A percentile compares a stretch with the other conserved stretches of the same genome.
phyloP scores from a whole-genome alignment of 2,329 filamentous ascomycete species.

The Phaeosphaeriaceae sp. region DNA sequence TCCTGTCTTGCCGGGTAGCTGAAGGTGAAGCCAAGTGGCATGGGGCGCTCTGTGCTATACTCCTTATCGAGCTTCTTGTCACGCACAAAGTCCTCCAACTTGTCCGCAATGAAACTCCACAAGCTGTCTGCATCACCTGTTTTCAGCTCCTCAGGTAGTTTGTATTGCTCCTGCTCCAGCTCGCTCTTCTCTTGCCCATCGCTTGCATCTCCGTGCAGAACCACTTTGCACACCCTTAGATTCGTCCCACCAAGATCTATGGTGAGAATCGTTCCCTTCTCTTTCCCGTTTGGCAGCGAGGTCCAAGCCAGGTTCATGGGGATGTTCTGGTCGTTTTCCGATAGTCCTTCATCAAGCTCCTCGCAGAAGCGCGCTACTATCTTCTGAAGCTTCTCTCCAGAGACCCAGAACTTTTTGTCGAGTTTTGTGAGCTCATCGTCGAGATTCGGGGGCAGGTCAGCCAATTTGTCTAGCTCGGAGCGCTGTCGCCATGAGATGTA shows the following conservation, averaged over 20 bases:
- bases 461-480: slow-evolving; percentile 26
- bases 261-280: slow-evolving; percentile 86
- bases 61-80: slow-evolving; percentile 77
- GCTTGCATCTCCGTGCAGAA: slow-evolving; percentile 83
- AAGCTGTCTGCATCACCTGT: slow-evolving; percentile 83
- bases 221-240: slow-evolving; percentile 91
- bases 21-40: slow-evolving; percentile 93
- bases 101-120: slow-evolving; percentile 95
- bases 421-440: slow-evolving; percentile 29
- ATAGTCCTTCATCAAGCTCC: slow-evolving; percentile 34
- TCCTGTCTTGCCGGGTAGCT: slow-evolving; percentile 93
- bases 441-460: slow-evolving; percentile 24
- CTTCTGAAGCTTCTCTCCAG: slow-evolving; percentile 25
- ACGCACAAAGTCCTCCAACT: slow-evolving; percentile 87
- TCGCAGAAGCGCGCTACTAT: slow-evolving; percentile 31
- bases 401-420: slow-evolving; percentile 34
- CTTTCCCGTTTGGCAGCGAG: slow-evolving; percentile 84
- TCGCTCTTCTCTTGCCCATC: slow-evolving; percentile 71
- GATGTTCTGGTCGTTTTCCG: slow-evolving; percentile 28
- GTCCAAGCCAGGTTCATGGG: slow-evolving; percentile 99
- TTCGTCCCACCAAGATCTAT: slow-evolving; percentile 98
- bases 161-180: slow-evolving; percentile 95
- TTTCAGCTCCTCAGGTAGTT: slow-evolving; percentile 92
- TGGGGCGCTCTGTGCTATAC: slow-evolving; percentile 65
- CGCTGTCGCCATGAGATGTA: slow-evolving; percentile 28